Conservation (phyloP, 768 basidiomycete species). For the Naganishia onofrii region DNA sequence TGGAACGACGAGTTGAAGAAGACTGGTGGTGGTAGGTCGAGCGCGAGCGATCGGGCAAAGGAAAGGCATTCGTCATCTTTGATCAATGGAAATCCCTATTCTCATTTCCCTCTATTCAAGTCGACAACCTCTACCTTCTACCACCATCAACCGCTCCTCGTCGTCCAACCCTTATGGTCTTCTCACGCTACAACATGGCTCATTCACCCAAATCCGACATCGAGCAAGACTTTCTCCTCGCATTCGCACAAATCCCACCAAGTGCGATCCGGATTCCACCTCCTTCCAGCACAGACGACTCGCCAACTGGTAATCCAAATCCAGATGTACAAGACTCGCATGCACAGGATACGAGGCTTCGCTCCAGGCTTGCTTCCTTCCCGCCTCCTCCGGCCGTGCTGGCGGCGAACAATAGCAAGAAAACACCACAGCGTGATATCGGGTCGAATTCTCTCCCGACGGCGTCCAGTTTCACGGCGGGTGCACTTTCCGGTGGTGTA, state of each 20-base stretch:
- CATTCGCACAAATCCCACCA: slow-evolving; percentile 54
- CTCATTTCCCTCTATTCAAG: no score
- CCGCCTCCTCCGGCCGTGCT: slow-evolving; percentile 38
- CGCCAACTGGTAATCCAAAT: slow-evolving; percentile 42
- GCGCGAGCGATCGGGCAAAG: no score
- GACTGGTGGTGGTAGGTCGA: no score
- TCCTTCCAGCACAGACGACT: slow-evolving; percentile 34
- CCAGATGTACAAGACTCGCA: slow-evolving; percentile 33
- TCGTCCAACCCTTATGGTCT: no score
- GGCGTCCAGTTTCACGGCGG: slow-evolving; percentile 9
- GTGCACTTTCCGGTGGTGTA: slow-evolving; percentile 38
- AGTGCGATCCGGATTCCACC: slow-evolving; percentile 47
- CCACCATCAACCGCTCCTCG: no score
- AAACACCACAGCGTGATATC: not conserved
- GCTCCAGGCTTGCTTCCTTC: slow-evolving; percentile 56
- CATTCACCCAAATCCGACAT: not conserved
- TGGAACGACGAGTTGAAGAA: no score
- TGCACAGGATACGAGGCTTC: slow-evolving; percentile 54
- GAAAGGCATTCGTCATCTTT: no score
- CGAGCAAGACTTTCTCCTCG: slow-evolving; percentile 28
- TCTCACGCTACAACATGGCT: not conserved
- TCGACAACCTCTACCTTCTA: no score
- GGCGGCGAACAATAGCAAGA: slow-evolving; percentile 19
- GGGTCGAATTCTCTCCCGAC: not conserved
- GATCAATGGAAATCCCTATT: no score